Evolutionary conservation across 495 filamentous ascomycete species (phyloP), one percentile per base, ranked within the genome.

Genomic region (Venustampulla echinocandica): DNA sequence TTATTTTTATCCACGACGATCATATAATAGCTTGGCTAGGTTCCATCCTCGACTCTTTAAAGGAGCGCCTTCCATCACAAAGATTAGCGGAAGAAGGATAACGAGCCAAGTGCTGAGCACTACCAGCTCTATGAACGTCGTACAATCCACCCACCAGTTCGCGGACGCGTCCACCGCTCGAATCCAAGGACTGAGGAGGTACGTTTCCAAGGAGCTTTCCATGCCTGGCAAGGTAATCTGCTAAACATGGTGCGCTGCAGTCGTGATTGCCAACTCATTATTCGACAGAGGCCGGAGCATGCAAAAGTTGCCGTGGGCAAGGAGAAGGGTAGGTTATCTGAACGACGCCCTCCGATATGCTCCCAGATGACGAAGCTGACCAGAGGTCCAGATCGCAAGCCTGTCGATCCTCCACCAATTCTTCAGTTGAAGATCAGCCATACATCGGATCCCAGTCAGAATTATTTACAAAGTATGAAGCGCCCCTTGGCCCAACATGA

Each of bases 351-450:
- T 23, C 43, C 6, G 7, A 10, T 3, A 3, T 9, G 35, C 14
- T 23, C 32, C n/a, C 17, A 27, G 14, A 38, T 22, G 10, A 17
- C 45, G 18, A 24, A 39, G 37, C 37, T 46, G 45, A 44, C 61
- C 46, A 43, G 32, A 38, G 45, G 21, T 40, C 21, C 67, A 94
- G 92, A 88, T 55, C 83, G 92, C 54, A 95, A 94, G 64, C 88
- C 92, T 2, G 81, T 98, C 59, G 92, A 98, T 60, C 92, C 92
- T 37, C 92, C 90, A 19, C 92, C 92, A 42, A 87, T 96, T 59
- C 74, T 96, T 22, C 86, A 95, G 66, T 70, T 97, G 30, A 74
- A 76, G 41, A 80, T 94, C 54, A 76, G 72, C 50, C 73, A 75
- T 54, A 71, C 79, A 38, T 70, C 72, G 30, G 89, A 95, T 63